A percentile compares a stretch with the other conserved stretches of the same genome.
Conservation (phyloP, 2,329 filamentous ascomycete species). For the Eutypella sp. region DNA sequence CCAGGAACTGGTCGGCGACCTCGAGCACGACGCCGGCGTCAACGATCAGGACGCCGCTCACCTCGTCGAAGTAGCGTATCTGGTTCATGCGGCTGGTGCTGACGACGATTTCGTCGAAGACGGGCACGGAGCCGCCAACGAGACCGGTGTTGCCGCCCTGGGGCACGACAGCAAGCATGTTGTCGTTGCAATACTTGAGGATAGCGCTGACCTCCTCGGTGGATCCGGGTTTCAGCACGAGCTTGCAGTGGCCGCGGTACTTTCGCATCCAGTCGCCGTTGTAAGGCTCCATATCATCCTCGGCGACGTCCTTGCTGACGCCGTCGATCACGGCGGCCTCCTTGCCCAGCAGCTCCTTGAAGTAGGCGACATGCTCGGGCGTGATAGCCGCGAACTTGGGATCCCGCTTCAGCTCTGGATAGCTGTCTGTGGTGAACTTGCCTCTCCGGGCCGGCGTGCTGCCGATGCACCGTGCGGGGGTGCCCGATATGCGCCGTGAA, state of each 20-base stretch:
- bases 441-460: constrained; percentile 30
- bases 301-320: constrained; percentile 62
- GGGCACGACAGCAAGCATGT: constrained; percentile 86
- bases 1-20: constrained; percentile 78
- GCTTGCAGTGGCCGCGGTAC: constrained; percentile 81
- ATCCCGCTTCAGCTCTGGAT: constrained; percentile 78
- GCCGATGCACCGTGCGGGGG: constrained; percentile 21
- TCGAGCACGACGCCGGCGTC: constrained; percentile 92
- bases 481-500: constrained; percentile 22
- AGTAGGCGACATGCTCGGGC: constrained; percentile 73
- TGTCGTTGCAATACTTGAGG: constrained; percentile 90
- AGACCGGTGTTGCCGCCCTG: constrained; percentile 97
- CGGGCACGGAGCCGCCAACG: constrained; percentile 90
- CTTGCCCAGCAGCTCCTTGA: constrained; percentile 74
- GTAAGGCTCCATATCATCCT: constrained; percentile 82
- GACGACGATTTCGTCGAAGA: constrained; percentile 97
- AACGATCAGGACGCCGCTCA: constrained; percentile 82
- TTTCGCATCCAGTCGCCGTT: constrained; percentile 99
- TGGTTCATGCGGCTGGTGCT: constrained; percentile 86
- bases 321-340: constrained; percentile 81
- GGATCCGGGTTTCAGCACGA: constrained; percentile 80
- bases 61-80: constrained; percentile 87
- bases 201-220: constrained; percentile 89
- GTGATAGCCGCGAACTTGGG: constrained; percentile 69
- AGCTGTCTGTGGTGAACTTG: constrained; percentile 80